Evolutionary conservation across 345 rosid genomes (phyloP).

Genomic region (Salix brachista): DNA sequence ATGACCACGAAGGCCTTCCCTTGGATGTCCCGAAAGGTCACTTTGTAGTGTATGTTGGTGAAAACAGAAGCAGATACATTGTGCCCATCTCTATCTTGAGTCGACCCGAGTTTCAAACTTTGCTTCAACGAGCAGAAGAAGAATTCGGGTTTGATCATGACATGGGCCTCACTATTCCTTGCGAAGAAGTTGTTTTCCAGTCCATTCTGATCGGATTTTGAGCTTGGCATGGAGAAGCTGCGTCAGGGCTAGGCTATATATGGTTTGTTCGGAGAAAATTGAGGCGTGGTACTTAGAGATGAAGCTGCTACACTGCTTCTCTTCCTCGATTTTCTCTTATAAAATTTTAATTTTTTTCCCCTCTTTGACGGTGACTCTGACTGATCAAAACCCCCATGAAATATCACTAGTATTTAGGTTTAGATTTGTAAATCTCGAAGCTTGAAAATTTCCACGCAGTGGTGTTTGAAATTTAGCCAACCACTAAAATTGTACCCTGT

Average conservation of each 20-base stretch:
- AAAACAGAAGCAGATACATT: conserved; percentile 68
- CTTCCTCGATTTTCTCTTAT: conserved; percentile 5
- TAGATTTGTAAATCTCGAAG: conserved; percentile 27
- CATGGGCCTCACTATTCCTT: conserved; percentile 96
- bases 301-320: conserved; percentile 47
- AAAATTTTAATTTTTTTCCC: conserved; percentile 12
- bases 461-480: conserved; percentile 21
- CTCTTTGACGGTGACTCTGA: conserved; percentile 19
- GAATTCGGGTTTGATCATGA: conserved; percentile 90
- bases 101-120: conserved; percentile 65
- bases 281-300: background rate
- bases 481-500: conserved; percentile 22
- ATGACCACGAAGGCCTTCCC: conserved; percentile 49
- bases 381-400: conserved; percentile 17
- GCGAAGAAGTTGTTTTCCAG: conserved; percentile 80
- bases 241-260: background rate
- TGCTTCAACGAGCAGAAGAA: conserved; percentile 85
- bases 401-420: conserved; percentile 15
- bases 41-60: conserved; percentile 83
- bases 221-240: background rate
- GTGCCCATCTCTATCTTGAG: conserved; percentile 79
- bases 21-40: conserved; percentile 95
- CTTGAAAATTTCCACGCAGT: conserved; percentile 8
- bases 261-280: conserved; percentile 15
- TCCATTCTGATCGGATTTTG: conserved; percentile 33